Evolutionary conservation across 1,139 yeast species (phyloP).

Genomic region (Taphrina populina): DNA sequence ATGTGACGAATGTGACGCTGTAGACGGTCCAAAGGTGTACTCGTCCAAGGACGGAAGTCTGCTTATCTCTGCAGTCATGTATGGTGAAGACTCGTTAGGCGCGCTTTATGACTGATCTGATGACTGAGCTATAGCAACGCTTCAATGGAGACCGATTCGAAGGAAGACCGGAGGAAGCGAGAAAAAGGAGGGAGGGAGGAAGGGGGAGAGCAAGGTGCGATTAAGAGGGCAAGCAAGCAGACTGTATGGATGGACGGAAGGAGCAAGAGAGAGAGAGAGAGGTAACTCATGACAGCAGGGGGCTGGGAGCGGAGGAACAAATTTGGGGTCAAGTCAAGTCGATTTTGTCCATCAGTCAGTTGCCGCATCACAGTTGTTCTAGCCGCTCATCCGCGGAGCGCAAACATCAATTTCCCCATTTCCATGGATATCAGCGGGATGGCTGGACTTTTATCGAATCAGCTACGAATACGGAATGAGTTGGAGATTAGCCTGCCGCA

Average conservation of each 20-base stretch:
- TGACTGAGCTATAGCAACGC: too few relatives aligned
- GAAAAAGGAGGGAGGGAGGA: neutral
- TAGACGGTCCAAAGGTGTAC: neutral
- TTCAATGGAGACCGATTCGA: too few relatives aligned
- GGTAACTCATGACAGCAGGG: neutral
- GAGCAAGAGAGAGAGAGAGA: slow-evolving; percentile 4
- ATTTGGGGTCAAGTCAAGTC: too few relatives aligned
- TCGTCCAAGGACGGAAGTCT: slow-evolving; percentile 9
- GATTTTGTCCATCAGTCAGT: too few relatives aligned
- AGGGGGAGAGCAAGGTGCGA: slow-evolving; percentile 2
- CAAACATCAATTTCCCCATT: too few relatives aligned
- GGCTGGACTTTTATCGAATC: too few relatives aligned
- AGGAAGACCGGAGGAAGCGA: neutral
- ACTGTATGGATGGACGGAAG: neutral
- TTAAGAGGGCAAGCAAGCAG: neutral
- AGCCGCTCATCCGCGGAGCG: too few relatives aligned
- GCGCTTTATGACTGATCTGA: too few relatives aligned
- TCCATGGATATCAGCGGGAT: too few relatives aligned
- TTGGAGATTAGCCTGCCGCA: too few relatives aligned
- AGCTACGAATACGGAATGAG: too few relatives aligned
- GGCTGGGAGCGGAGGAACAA: neutral
- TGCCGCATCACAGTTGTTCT: too few relatives aligned
- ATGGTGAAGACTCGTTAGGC: neutral
- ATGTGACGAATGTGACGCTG: neutral
- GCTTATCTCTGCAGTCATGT: neutral